Conservation (phyloP, 2,329 filamentous ascomycete genomes). For the Geosmithia putterillii region DNA sequence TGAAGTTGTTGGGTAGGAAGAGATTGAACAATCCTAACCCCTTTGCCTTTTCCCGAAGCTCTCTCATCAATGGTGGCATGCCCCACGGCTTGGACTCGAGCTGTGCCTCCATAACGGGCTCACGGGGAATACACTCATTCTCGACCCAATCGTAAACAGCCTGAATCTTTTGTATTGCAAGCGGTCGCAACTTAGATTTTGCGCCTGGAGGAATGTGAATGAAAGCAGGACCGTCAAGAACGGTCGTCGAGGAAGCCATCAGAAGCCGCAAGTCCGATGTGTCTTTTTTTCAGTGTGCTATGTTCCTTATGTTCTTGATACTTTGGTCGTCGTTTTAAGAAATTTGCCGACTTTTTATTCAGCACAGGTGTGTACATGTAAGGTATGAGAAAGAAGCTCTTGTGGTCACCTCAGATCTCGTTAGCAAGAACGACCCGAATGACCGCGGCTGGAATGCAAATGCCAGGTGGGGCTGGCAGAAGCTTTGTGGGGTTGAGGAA, state of each 20-base stretch:
- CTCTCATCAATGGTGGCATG: constrained; percentile 51
- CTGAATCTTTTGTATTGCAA: constrained; percentile 67
- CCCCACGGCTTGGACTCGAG: constrained; percentile 64
- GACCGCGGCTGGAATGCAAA: too few relatives aligned
- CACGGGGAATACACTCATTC: constrained; percentile 75
- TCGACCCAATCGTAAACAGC: constrained; percentile 84
- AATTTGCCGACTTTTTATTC: too few relatives aligned
- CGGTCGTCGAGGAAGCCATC: constrained; percentile 2
- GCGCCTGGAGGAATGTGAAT: constrained; percentile 13
- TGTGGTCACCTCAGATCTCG: too few relatives aligned
- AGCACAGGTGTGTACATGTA: too few relatives aligned
- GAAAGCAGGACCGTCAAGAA: constrained; percentile 13
- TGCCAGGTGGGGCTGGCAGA: too few relatives aligned
- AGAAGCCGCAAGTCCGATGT: too few relatives aligned
- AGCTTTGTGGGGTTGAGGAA: too few relatives aligned
- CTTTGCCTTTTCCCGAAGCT: constrained; percentile 47
- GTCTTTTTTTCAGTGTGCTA: too few relatives aligned
- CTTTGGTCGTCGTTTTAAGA: too few relatives aligned
- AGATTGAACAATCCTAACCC: constrained; percentile 84
- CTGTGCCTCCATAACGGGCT: constrained; percentile 63
- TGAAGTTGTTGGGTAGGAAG: constrained; percentile 86
- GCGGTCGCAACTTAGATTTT: constrained; percentile 11
- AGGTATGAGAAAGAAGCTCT: too few relatives aligned
- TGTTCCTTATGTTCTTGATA: too few relatives aligned
- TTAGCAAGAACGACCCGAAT: too few relatives aligned